Percentiles rank a stretch among this genome's conserved stretches.
Conservation (phyloP, 805 yeast genomes). For the Maudiozyma serrabonitensis region DNA sequence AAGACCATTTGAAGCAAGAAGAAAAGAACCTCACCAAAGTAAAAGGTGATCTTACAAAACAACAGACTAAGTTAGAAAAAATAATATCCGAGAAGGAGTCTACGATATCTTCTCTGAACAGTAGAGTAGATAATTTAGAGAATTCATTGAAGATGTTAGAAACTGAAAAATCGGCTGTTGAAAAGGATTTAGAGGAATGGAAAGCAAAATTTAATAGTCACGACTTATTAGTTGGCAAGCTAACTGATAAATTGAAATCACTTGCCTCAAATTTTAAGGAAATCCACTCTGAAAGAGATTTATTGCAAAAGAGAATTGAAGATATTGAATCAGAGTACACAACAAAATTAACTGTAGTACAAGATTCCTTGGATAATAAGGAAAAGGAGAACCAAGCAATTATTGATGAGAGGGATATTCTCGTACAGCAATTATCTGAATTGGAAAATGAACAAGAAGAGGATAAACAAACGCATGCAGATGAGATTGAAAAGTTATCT, state of each 20-base stretch:
- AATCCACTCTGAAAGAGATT: slow-evolving; percentile 17
- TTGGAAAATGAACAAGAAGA: slow-evolving; percentile 1
- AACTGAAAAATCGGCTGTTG: slow-evolving; percentile 15
- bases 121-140: slow-evolving; percentile 10
- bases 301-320: slow-evolving; percentile 5
- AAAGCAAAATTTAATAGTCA: slow-evolving; percentile 24
- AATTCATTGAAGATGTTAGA: slow-evolving; percentile 8
- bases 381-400: not conserved
- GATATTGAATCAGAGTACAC: not conserved
- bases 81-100: slow-evolving; percentile 13
- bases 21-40: slow-evolving; percentile 37
- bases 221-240: slow-evolving; percentile 31
- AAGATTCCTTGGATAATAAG: slow-evolving; percentile 3
- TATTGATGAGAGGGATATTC: slow-evolving; percentile 4
- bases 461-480: not conserved
- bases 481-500: not conserved
- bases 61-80: slow-evolving; percentile 12
- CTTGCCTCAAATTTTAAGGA: slow-evolving; percentile 31
- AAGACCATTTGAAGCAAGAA: slow-evolving; percentile 32
- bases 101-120: slow-evolving; percentile 9
- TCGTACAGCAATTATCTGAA: slow-evolving; percentile 3
- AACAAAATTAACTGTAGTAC: not conserved
- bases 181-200: slow-evolving; percentile 20
- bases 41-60: slow-evolving; percentile 17
- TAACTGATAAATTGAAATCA: slow-evolving; percentile 38